phyloP scores from a whole-genome alignment of 2,329 filamentous ascomycete genomes.

The Talaromyces sp. region DNA sequence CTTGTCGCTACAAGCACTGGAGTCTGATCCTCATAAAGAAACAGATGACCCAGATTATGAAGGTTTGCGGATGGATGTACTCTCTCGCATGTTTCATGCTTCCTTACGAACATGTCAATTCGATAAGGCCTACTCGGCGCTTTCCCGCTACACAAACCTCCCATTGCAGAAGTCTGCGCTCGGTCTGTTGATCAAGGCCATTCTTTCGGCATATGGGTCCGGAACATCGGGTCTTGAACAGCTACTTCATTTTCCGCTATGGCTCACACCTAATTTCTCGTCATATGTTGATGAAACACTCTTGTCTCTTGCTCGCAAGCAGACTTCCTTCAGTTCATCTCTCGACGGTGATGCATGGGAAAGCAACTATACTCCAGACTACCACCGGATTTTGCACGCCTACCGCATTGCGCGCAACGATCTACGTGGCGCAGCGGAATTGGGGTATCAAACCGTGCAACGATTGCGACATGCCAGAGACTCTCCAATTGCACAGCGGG shows the following conservation, averaged over 20 bases:
- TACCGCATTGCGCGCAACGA: slow-evolving; percentile 82
- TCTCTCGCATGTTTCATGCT: slow-evolving; percentile 79
- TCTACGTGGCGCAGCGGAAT: slow-evolving; percentile 71
- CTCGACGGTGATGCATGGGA: slow-evolving; percentile 35
- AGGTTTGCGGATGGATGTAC: slow-evolving; percentile 63
- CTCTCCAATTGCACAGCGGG: slow-evolving; percentile 32
- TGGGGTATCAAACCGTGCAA: slow-evolving; percentile 56
- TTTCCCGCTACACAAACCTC: slow-evolving; percentile 68
- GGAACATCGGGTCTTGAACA: slow-evolving; percentile 48
- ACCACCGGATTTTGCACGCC: slow-evolving; percentile 85
- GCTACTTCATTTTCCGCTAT: slow-evolving; percentile 72
- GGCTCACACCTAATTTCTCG: slow-evolving; percentile 61
- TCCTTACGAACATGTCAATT: slow-evolving; percentile 76
- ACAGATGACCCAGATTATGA: slow-evolving; percentile 37
- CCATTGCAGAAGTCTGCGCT: slow-evolving; percentile 71
- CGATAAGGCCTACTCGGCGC: slow-evolving; percentile 74
- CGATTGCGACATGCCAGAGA: slow-evolving; percentile 44
- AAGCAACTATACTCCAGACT: slow-evolving; percentile 57
- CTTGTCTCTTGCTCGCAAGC: slow-evolving; percentile 65
- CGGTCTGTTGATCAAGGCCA: slow-evolving; percentile 58
- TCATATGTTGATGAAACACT: slow-evolving; percentile 77
- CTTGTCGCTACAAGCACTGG: slow-evolving; percentile 65
- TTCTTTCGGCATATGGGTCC: slow-evolving; percentile 41
- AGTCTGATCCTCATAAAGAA: slow-evolving; percentile 30
- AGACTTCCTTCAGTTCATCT: slow-evolving; percentile 57